Evolutionary conservation across 306 rosid species (phyloP), one percentile per base, ranked within the genome.

Genomic region (Gynostemma pentaphyllum): DNA sequence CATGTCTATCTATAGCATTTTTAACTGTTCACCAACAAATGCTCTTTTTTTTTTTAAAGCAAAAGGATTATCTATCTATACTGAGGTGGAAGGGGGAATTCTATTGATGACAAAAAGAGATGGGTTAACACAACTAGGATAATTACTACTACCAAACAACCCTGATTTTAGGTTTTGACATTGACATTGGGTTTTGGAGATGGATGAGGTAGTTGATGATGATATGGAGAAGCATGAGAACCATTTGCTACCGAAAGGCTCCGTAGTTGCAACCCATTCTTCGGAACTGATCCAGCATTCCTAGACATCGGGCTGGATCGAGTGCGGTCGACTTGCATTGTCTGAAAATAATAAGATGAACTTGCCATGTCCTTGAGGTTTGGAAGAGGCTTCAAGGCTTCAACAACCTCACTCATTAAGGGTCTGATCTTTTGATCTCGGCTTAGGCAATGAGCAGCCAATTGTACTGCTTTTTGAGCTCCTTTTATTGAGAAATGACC

Each of bases 311-410:
- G 95, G 77, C 94, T 90, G 0, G 87, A 83, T 22, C 85, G 66
- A 9, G 79, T 37, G 5, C 95, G 89, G 66, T 88, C 96, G 4
- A 79, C 79, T 70, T 83, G 84, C 85, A 87, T 80, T 18, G 95
- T 74, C 75, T 91, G 97, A 75, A 87, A 91, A 70, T 81, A 85
- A 61, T 91, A 91, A 2, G 96, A 91, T 40, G 96, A 87, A 80
- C 96, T 87, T 37, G 96, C 97, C 96, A 91, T 87, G 81, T 91
- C 97, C 79, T 87, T 91, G 7, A 91, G 96, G 80, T 79, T 84
- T 60, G 88, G 96, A 62, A 87, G 79, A 18, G 97, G 97, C 78
- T 83, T 91, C 45, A 91, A 76, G 68, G 80, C 95, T 76, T 91
- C 97, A 1, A 91, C 89, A 42, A 91, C 96, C 79, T 91, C 97